Evolutionary conservation across 768 basidiomycete species (phyloP), one percentile per base, ranked within the genome.

Genomic region (Macrolepiota albuminosa): DNA sequence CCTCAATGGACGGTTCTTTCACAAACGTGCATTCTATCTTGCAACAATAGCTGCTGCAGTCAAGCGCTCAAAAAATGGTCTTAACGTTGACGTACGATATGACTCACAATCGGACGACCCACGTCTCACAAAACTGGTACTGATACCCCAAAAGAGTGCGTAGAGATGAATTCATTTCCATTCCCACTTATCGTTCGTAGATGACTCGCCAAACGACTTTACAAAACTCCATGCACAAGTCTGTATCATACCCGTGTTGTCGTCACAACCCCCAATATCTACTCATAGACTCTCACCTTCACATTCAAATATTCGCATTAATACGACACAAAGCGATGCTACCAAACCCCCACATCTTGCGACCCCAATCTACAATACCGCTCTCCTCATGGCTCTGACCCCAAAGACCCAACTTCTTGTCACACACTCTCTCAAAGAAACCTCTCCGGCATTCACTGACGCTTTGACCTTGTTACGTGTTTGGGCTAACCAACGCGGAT

Each of bases 401-500:
- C 80, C 85, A 4, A 78, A 80, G 64, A 64, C 76, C 2, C 79
- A 83, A 50, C 78, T 89, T 6, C 77, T 87, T 36, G 73, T 77
- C 9, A 74, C 82, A 8, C 82, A 88, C 66, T 68, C 77, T 51
- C 64, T 84, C 34, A 80, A 83, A 49, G 76, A 88, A 45, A 75
- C 81, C 11, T 73, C 83, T 10, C 80, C 88, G 0, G 80, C 86
- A 0, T 94, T 92, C 70, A 70, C 73, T 1, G 88, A 95, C 54
- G 92, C 92, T 0, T 70, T 93, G 9, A 79, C 88, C 0, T 78
- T 98, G 1, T 82, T 98, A 16, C 83, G 93, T 10, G 82, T 95
- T 16, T 99, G 97, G 97, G 92, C 91, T 1, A 85, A 87, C 53
- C 89, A 95, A 65, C 80, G 95, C 45, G 93, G 93, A 0, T 94